Evolutionary conservation across 2,329 filamentous ascomycete genomes (phyloP), one percentile per base, ranked within the genome.

Genomic region (Berkeleyomyces basicola): DNA sequence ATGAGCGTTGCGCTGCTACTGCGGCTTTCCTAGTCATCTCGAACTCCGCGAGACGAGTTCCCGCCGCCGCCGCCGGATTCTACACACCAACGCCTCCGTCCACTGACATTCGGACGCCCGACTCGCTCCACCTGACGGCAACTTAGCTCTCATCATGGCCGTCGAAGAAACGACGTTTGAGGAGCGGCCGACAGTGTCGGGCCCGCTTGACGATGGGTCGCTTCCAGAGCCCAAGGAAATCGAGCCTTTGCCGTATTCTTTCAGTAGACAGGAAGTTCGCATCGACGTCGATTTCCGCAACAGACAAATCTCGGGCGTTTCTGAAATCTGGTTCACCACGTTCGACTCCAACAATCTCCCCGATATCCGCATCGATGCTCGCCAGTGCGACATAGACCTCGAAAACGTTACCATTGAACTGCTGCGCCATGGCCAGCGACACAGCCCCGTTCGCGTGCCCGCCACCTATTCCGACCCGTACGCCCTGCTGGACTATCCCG

Each of bases 201-300:
- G 59, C 23, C 59, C 59, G 6, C 59, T 64, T 46, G 63, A 69
- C 39, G 68, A 71, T 23, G 72, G 73, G 60, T 70, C 69, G 53
- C 63, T 73, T 4, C 69, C 70, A 7, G 71, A 71, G 4, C 67
- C 72, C 40, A 67, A 73, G 59, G 74, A 76, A 65, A 65, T 66
- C 7, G 70, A 72, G 3, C 67, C 75, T 2, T 71, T 73, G 14
- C 73, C 75, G 36, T 77, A 75, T 63, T 76, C 79, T 47, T 76
- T 97, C 64, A 79, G 89, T 62, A 86, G 90, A 74, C 92, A 97
- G 74, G 88, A 88, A 71, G 85, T 99, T 59, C 86, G 90, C 69
- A 78, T 99, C 65, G 91, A 97, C 69, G 79, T 99, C 70, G 88
- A 95, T 74, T 95, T 99, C 71, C 79, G 82, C 67, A 82, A 82